Evolutionary conservation across 371 early-diverging fungal genomes (phyloP), one percentile per base, ranked within the genome.

Genomic region (Fennellomyces sp.): DNA sequence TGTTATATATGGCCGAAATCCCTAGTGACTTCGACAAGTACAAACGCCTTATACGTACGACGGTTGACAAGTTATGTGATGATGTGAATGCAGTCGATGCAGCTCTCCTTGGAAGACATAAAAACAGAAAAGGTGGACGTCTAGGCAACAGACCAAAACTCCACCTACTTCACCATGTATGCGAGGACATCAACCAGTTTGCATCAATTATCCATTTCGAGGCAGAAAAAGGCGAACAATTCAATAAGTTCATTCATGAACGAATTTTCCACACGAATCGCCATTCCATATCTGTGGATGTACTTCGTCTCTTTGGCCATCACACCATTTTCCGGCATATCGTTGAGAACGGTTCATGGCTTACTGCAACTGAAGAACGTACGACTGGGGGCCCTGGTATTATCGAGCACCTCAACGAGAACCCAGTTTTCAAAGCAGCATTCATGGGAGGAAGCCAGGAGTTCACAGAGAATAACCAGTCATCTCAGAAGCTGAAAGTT

Each of bases 181-280:
- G 1, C 15, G 39, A 59, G 1, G 59, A 52, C 51, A 12, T 59
- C 23, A 2, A 12, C 1, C 50, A 28, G 12, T 59, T 59, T 50
- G 59, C 31, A 31, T 5, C 48, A 39, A 51, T 28, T 5, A 36
- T 59, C 15, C 31, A 59, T 23, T 59, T 35, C 19, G 51, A 59
- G 41, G 25, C 39, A 3, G 59, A 59, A 39, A 59, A 49, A 29
- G 59, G 59, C 1, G 59, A 59, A 19, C 51, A 59, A 28, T 59
- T 49, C 33, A 41, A 59, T 51, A 49, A 50, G 28, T 51, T 50
- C 31, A 25, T 59, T 27, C 49, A 38, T 47, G 42, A 59, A 23
- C 50, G 36, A 15, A n/a, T 59, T 13, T 39, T 51, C 27, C 59
- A 59, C 15, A 50, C 59, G 15, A 59, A 59, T 19, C 10, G 59